Evolutionary conservation across 2,329 filamentous ascomycete genomes (phyloP), one percentile per base, ranked within the genome.

Genomic region (Elsinoe perseae): DNA sequence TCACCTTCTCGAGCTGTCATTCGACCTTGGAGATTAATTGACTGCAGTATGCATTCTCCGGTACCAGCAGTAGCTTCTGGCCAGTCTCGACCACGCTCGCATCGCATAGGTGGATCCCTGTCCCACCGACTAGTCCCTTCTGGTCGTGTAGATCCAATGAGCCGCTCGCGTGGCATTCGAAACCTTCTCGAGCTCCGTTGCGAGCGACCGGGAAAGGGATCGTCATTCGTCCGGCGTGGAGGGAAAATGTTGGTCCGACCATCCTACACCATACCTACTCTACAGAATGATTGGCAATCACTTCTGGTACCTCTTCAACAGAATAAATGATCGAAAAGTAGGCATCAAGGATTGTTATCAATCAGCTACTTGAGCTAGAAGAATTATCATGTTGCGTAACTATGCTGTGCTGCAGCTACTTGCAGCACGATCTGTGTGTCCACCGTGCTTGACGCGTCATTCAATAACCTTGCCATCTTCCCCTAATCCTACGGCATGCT

Each of bases 401-500:
- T 12, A 43, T 43, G 7, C 32, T 36, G n/a, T 25, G 43, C 43
- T 20, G 4, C 38, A 43, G 16, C 21, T 14, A 14, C 10, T 43
- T 43, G 18, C 7, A 43, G 21, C 21, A 23, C 7, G 21, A 34
- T 20, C 27, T 34, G 16, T 21, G 20, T 21, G 4, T 12, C 14
- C 44, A 23, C 28, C 44, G 23, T 50, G 27, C 44, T 32, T 18
- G 27, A 23, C 50, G 23, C 23, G 7, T 50, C 50, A 53, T n/a
- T 28, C 38, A n/a, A 20, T 18, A 16, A 12, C 28, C 38, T 46
- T 48, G 16, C 38, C 54, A 48, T 56, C 27, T 36, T 48, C 54
- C 23, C 21, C 52, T 21, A 44, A 28, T 9, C 38, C 38, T n/a
- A 28, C 38, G 18, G 54, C 56, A 34, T 60, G 53, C 34, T 50